Percentiles rank a stretch among this genome's conserved stretches.
phyloP scores from a whole-genome alignment of 2,329 filamentous ascomycete species.

The Fusarium keratoplasticum region DNA sequence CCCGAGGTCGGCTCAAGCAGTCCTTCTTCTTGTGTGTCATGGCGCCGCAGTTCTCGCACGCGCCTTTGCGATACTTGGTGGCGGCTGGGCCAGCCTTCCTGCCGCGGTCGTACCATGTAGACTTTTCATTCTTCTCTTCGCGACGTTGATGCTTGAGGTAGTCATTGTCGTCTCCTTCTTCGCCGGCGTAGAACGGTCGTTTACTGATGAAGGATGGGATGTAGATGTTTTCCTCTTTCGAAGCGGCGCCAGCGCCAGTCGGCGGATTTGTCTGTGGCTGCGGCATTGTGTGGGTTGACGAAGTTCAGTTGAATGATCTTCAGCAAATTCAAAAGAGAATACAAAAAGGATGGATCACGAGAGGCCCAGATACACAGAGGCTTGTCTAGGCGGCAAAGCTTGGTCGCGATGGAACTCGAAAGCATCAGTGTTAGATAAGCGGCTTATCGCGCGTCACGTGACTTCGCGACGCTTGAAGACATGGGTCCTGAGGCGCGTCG shows the following conservation, averaged over 20 bases:
- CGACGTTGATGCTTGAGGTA: conserved; percentile 95
- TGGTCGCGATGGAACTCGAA: neutral
- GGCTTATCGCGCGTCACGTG: conserved; percentile 34
- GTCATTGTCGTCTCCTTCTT: conserved; percentile 81
- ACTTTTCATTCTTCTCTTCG: conserved; percentile 71
- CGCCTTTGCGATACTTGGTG: conserved; percentile 97
- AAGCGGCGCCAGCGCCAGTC: conserved; percentile 54
- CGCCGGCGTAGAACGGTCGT: conserved; percentile 92
- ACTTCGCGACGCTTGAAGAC: neutral
- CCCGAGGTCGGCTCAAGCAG: conserved; percentile 88
- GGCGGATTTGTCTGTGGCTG: conserved; percentile 51
- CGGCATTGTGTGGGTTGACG: conserved; percentile 3
- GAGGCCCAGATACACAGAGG: neutral
- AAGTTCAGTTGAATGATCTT: neutral
- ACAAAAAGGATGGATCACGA: neutral
- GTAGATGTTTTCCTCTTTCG: conserved; percentile 96
- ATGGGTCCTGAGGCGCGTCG: conserved; percentile 19
- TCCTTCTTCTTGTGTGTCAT: conserved; percentile 98
- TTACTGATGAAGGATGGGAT: conserved; percentile 98
- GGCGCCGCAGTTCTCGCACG: conserved; percentile 97
- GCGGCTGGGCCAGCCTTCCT: conserved; percentile 86
- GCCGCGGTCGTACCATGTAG: conserved; percentile 94
- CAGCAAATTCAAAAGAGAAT: neutral
- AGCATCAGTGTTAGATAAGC: conserved; percentile 28
- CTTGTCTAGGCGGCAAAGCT: neutral